These are phyloP conservation scores for Zygnema cylindricum DNA, from an alignment of 139 green algal species.

Conservation along the genomic window DNA sequence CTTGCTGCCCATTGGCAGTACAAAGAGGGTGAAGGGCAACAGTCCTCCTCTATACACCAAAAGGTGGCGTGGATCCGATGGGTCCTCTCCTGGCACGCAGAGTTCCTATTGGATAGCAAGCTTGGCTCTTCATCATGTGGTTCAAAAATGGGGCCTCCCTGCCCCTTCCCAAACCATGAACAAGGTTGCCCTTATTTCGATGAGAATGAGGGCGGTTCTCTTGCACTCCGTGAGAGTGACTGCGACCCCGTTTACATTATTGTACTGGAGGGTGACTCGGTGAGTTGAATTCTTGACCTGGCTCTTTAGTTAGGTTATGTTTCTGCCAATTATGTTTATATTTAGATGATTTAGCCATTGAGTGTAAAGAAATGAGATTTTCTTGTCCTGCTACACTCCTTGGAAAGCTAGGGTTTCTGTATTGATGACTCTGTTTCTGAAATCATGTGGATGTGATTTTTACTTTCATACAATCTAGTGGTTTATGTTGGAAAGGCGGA, in stretches of 20 bases:
- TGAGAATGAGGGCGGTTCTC: constrained; percentile 20
- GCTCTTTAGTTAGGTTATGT: too few species aligned
- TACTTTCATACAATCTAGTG: neutral
- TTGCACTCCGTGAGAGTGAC: constrained; percentile 28
- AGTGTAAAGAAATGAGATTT: too few species aligned
- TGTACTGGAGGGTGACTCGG: constrained; percentile 13
- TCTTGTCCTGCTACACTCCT: too few species aligned
- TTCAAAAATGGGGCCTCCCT: neutral
- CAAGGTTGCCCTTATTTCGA: constrained; percentile 28
- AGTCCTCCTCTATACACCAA: neutral
- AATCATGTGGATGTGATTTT: too few species aligned
- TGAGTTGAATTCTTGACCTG: too few species aligned
- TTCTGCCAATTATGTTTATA: too few species aligned
- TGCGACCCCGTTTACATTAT: constrained; percentile 26
- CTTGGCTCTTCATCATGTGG: constrained; percentile 25
- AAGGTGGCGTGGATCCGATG: constrained; percentile 19
- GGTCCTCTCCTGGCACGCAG: constrained; percentile 36
- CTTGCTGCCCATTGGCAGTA: constrained; percentile 95
- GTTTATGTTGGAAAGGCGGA: neutral
- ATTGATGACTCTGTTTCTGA: too few species aligned
- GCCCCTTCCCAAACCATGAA: constrained; percentile 42
- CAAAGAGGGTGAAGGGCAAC: constrained; percentile 77
- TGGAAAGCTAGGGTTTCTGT: too few species aligned
- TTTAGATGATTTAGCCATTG: too few species aligned
- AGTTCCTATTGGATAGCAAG: constrained; percentile 45